Percentiles rank a stretch among this genome's conserved stretches.
These are phyloP conservation scores for Cicer cuneatum DNA, from an alignment of 306 rosid genomes.

Conservation along the genomic window DNA sequence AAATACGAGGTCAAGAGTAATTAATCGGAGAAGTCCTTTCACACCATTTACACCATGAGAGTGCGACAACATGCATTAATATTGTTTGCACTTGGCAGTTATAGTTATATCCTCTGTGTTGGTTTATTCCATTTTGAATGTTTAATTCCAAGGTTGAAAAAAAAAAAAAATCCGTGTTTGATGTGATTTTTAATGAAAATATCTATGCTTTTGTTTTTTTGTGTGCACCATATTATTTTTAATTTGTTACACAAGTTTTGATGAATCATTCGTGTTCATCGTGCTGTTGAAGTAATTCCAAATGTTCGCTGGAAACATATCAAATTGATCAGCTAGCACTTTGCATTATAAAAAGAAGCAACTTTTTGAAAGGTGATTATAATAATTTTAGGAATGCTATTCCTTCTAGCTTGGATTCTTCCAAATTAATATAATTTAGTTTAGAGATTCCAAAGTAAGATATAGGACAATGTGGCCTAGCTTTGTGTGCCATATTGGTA, in stretches of 20 bases:
- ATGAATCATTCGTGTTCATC: slow-evolving; percentile 47
- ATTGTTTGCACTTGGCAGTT: slow-evolving; percentile 5
- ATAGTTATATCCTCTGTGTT: slow-evolving; percentile 8
- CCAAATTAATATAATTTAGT: slow-evolving; percentile 5
- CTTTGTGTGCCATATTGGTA: slow-evolving; percentile 36
- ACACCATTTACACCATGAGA: slow-evolving; percentile 37
- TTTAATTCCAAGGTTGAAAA: slow-evolving; percentile 31
- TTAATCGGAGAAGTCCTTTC: slow-evolving; percentile 43
- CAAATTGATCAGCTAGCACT: slow-evolving; percentile 15
- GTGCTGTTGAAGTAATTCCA: slow-evolving; percentile 56
- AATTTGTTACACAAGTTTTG: slow-evolving; percentile 44
- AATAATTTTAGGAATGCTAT: slow-evolving; percentile 49
- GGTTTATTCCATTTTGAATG: slow-evolving; percentile 39
- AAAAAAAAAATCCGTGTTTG: slow-evolving; percentile 36
- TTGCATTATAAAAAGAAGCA: slow-evolving; percentile 29
- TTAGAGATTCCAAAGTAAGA: slow-evolving; percentile 47
- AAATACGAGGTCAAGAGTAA: neutral
- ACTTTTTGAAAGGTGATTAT: slow-evolving; percentile 44
- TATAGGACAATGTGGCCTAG: slow-evolving; percentile 38
- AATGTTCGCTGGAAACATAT: slow-evolving; percentile 42
- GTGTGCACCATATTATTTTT: neutral
- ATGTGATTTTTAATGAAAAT: slow-evolving; percentile 35
- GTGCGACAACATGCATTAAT: slow-evolving; percentile 3
- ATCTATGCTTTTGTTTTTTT: slow-evolving; percentile 5
- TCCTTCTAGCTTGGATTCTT: slow-evolving; percentile 55